phyloP scores from a whole-genome alignment of 2,329 filamentous ascomycete genomes.

The Colletotrichum orbiculare region DNA sequence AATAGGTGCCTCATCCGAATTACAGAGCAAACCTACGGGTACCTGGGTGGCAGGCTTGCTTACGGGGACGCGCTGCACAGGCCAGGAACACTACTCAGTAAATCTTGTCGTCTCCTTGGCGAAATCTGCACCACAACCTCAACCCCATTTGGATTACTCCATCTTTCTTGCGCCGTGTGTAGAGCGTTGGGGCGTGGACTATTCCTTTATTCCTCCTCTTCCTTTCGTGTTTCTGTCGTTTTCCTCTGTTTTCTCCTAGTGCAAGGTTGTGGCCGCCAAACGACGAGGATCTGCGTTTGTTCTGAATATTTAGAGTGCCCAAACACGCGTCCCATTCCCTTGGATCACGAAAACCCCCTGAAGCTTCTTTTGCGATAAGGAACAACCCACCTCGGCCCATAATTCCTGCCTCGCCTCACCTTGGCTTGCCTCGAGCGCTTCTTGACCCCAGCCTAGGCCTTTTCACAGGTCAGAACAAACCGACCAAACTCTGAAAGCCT shows the following conservation, averaged over 20 bases:
- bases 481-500: neutral
- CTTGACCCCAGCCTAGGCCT: too few relatives aligned
- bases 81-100: too few relatives aligned
- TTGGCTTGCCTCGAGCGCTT: too few relatives aligned
- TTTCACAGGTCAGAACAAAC: too few relatives aligned
- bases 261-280: too few relatives aligned
- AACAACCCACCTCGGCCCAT: neutral
- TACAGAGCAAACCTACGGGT: neutral
- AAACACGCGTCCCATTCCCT: neutral
- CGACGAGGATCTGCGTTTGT: too few relatives aligned
- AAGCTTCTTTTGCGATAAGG: neutral
- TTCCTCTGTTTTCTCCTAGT: neutral
- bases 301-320: neutral
- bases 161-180: neutral
- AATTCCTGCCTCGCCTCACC: neutral
- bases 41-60: neutral
- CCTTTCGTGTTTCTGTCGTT: neutral
- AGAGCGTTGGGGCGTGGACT: neutral
- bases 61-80: too few relatives aligned
- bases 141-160: neutral
- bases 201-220: neutral
- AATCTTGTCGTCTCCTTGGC: conserved; percentile 12
- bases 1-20: too few relatives aligned
- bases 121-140: conserved; percentile 14
- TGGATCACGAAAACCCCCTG: too few relatives aligned